A percentile compares a stretch with the other conserved stretches of the same genome.
phyloP scores from a whole-genome alignment of 306 rosid genomes.

The Fagus sylvatica region DNA sequence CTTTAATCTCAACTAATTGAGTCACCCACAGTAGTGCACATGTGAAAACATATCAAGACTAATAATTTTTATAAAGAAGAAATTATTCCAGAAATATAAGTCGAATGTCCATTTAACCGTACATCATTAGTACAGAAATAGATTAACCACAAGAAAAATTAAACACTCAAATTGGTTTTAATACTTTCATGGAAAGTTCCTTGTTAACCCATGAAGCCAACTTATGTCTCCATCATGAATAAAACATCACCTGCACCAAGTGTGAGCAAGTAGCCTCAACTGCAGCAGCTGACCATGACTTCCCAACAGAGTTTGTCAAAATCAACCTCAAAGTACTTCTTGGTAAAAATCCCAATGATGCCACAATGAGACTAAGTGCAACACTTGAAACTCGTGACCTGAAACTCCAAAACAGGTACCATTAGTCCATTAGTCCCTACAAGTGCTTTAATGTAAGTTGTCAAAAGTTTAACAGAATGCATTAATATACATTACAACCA shows the following conservation, averaged over 20 bases:
- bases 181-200: neutral
- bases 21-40: neutral
- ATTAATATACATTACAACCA: slow-evolving; percentile 8
- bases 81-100: neutral
- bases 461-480: neutral
- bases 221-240: slow-evolving; percentile 4
- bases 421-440: slow-evolving; percentile 23
- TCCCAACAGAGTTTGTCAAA: slow-evolving; percentile 58
- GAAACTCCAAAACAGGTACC: slow-evolving; percentile 34
- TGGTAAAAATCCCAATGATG: slow-evolving; percentile 69
- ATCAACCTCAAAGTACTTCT: slow-evolving; percentile 47
- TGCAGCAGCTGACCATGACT: slow-evolving; percentile 76
- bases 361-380: slow-evolving; percentile 49
- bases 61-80: too few species aligned
- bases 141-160: neutral
- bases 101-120: neutral
- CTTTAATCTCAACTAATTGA: neutral
- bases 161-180: neutral
- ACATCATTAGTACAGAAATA: neutral
- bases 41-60: neutral
- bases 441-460: slow-evolving; percentile 9
- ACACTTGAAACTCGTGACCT: slow-evolving; percentile 56
- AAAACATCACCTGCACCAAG: slow-evolving; percentile 66
- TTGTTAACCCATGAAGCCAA: neutral
- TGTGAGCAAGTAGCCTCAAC: slow-evolving; percentile 82